A percentile compares a stretch with the other conserved stretches of the same genome.
Evolutionary conservation across 2,329 filamentous ascomycete genomes (phyloP).

Genomic region (Colletotrichum higginsianum): DNA sequence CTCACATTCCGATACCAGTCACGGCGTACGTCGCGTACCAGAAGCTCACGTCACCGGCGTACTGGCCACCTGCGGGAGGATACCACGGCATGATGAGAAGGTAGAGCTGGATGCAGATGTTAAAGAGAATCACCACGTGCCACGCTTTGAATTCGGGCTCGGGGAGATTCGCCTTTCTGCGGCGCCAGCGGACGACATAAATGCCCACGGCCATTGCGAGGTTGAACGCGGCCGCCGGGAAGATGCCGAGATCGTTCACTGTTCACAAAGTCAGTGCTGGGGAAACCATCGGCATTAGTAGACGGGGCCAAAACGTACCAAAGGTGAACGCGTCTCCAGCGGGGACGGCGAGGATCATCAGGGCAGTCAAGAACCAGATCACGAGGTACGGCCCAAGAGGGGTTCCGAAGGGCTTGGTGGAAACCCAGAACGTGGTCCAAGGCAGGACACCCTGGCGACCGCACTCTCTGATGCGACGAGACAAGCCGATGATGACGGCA

Average conservation of each 20-base stretch:
- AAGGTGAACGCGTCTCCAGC: constrained; percentile 77
- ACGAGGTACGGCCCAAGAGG: constrained; percentile 71
- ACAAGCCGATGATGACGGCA: constrained; percentile 67
- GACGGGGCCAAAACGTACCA: constrained; percentile 50
- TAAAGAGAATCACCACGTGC: constrained; percentile 71
- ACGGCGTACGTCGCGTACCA: constrained; percentile 81
- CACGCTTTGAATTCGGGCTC: constrained; percentile 71
- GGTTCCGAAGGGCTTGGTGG: constrained; percentile 74
- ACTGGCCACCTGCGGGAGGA: constrained; percentile 72
- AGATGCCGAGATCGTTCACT: constrained; percentile 61
- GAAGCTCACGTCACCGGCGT: constrained; percentile 78
- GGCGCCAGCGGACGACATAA: constrained; percentile 69
- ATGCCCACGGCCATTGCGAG: constrained; percentile 71
- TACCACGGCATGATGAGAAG: constrained; percentile 81
- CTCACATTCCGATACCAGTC: constrained; percentile 75
- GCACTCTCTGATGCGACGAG: constrained; percentile 71
- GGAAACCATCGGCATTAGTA: neutral
- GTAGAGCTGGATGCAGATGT: constrained; percentile 71
- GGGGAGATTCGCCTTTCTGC: constrained; percentile 64
- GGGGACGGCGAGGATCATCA: constrained; percentile 73
- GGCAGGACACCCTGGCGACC: constrained; percentile 74
- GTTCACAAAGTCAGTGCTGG: neutral
- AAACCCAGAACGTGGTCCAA: constrained; percentile 72
- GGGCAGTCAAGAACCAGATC: constrained; percentile 69
- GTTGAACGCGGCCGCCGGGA: constrained; percentile 72